Conservation (phyloP, 495 filamentous ascomycete genomes). For the Lophiostoma macrostomum region DNA sequence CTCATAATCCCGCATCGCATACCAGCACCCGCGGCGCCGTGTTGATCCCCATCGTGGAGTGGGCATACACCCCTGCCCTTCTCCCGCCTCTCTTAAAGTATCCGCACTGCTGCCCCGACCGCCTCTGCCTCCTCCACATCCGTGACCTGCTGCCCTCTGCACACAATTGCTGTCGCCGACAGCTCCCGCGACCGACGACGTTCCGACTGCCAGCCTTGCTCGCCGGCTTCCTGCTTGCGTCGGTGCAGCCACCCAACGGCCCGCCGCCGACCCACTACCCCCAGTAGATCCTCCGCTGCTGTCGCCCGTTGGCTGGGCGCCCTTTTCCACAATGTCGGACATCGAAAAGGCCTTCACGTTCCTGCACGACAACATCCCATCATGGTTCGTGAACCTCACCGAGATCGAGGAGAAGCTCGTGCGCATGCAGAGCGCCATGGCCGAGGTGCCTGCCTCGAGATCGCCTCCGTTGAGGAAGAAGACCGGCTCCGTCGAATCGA, state of each 20-base stretch:
- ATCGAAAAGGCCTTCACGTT: conserved; percentile 28
- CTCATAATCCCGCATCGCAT: conserved; percentile 24
- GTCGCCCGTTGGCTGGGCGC: not conserved
- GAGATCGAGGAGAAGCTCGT: conserved; percentile 51
- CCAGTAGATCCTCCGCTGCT: not conserved
- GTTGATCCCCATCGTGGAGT: conserved; percentile 27
- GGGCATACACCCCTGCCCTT: conserved; percentile 18
- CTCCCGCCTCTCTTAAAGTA: conserved; percentile 21
- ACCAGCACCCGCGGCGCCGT: conserved; percentile 2
- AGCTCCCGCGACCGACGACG: not conserved
- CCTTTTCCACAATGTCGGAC: conserved; percentile 29
- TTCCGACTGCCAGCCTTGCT: not conserved
- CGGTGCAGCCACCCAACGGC: conserved; percentile 14
- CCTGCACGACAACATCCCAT: conserved; percentile 31
- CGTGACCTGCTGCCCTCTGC: not conserved
- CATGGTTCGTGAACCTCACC: conserved; percentile 25
- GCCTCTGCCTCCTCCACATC: not conserved
- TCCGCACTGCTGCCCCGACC: conserved; percentile 3
- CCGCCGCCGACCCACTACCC: conserved; percentile 8
- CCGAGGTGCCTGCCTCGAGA: conserved; percentile 46
- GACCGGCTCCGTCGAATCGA: conserved; percentile 62
- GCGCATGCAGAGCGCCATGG: conserved; percentile 66
- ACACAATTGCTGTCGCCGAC: conserved; percentile 8
- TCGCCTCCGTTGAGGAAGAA: conserved; percentile 48
- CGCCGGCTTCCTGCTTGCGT: not conserved